Evolutionary conservation across 2,329 filamentous ascomycete genomes (phyloP), one percentile per base, ranked within the genome.

Genomic region (Penicillium frequentans): DNA sequence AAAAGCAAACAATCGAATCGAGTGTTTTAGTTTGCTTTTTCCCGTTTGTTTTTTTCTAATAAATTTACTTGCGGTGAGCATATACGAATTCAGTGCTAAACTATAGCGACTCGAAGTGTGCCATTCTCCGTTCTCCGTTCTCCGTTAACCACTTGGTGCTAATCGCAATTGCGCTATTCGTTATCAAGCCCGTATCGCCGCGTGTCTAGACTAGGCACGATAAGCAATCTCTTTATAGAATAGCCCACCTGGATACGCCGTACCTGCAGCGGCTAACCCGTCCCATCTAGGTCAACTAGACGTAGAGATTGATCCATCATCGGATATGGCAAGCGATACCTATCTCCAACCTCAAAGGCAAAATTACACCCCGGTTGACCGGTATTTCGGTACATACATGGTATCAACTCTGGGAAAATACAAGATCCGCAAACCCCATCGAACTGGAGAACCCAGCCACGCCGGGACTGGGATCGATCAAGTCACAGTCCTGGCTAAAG

Each of bases 371-470:
- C 33, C 33, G 16, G 16, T 26, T 24, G 43, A 39, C 50, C 50
- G 50, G 50, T 53, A 53, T n/a, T 16, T 42, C 14, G 26, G 35
- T 52, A 29, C 43, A 26, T 46, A 52, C 50, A 37, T 44, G 55
- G 35, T 57, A 57, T 48, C 48, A 50, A 49, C 54, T 33, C n/a
- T 19, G 7, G 27, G 19, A 19, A 42, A 42, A 58, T 43, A 50
- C 33, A 37, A 48, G 57, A 37, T 60, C 58, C 58, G 58, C 58
- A 54, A 37, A 54, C 55, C 50, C 56, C 54, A 56, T 63, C 48
- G n/a, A 49, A 52, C 53, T 62, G 57, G 60, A 61, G 55, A 51
- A 56, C 50, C 59, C 60, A 60, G 61, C 57, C 63, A 64, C 52
- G 35, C 39, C 55, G 47, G 55, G 24, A 48, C 42, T 55, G 51